Conservation (phyloP, 306 rosid species). For the Cicer pinnatifidum region DNA sequence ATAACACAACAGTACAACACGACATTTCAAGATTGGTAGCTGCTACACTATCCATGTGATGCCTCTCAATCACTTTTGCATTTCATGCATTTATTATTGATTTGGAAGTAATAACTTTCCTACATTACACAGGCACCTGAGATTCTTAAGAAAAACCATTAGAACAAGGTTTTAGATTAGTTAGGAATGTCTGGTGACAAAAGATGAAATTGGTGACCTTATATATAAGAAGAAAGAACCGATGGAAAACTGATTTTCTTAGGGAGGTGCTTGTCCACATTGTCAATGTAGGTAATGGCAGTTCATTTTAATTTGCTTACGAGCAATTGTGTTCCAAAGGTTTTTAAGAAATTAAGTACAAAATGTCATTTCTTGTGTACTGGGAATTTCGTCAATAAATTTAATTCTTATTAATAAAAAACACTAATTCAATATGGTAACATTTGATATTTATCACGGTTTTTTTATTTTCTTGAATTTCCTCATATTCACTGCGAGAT, state of each 20-base stretch:
- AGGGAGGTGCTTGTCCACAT: not conserved
- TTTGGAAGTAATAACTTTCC: not conserved
- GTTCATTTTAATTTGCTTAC: not conserved
- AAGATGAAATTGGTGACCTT: not conserved
- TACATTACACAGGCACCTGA: not conserved
- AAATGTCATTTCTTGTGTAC: not conserved
- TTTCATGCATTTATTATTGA: not conserved
- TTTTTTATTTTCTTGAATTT: slow-evolving; percentile 3
- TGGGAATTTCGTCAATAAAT: not conserved
- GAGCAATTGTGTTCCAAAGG: not conserved
- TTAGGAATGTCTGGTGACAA: not conserved
- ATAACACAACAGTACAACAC: not conserved
- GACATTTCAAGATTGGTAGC: not conserved
- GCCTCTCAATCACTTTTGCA: not conserved
- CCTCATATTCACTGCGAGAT: not conserved
- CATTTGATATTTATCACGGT: slow-evolving; percentile 1
- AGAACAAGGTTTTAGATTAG: not conserved
- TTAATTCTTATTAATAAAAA: not conserved
- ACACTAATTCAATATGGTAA: not conserved
- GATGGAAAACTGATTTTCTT: not conserved
- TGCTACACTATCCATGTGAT: slow-evolving; percentile 12
- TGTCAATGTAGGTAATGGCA: not conserved
- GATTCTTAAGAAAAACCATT: not conserved
- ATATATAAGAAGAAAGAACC: not conserved
- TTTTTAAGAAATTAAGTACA: not conserved